These are phyloP conservation scores for Penicillium dipodomyicola DNA, from an alignment of 495 filamentous ascomycete genomes.

Conservation along the genomic window DNA sequence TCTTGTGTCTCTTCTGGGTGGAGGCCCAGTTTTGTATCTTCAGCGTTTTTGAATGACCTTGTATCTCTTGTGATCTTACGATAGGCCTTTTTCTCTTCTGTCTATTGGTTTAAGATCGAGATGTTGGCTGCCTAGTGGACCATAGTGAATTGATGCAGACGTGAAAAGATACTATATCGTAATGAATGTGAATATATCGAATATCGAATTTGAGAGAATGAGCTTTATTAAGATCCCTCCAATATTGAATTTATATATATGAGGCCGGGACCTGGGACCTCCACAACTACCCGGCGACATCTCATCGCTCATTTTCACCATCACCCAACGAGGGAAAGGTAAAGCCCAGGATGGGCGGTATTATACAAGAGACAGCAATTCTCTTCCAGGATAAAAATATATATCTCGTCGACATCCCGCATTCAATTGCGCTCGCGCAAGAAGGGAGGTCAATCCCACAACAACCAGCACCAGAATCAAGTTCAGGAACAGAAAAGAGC, in stretches of 20 bases:
- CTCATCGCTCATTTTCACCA: background rate
- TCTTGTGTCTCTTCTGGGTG: slow-evolving; percentile 12
- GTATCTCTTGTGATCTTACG: slow-evolving; percentile 14
- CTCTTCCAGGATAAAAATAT: slow-evolving; percentile 50
- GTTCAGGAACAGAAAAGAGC: slow-evolving; percentile 4
- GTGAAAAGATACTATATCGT: background rate
- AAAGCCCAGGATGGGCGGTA: slow-evolving; percentile 9
- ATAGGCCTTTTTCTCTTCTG: slow-evolving; percentile 7
- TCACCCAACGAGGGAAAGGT: background rate
- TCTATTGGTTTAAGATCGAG: slow-evolving; percentile 9
- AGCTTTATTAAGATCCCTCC: background rate
- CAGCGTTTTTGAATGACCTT: slow-evolving; percentile 12
- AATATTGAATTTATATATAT: background rate
- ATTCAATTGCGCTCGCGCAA: slow-evolving; percentile 53
- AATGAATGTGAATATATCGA: background rate
- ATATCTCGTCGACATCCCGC: slow-evolving; percentile 62
- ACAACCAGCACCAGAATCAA: background rate
- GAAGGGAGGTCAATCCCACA: slow-evolving; percentile 8
- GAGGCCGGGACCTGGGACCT: background rate
- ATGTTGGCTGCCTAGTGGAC: slow-evolving; percentile 6
- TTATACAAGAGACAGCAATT: slow-evolving; percentile 27
- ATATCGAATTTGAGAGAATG: background rate
- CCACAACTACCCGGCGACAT: slow-evolving; percentile 2
- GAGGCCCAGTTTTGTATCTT: slow-evolving; percentile 14
- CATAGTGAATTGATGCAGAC: slow-evolving; percentile 7